Evolutionary conservation across 345 rosid species (phyloP).

Genomic region (Hibiscus syriacus): DNA sequence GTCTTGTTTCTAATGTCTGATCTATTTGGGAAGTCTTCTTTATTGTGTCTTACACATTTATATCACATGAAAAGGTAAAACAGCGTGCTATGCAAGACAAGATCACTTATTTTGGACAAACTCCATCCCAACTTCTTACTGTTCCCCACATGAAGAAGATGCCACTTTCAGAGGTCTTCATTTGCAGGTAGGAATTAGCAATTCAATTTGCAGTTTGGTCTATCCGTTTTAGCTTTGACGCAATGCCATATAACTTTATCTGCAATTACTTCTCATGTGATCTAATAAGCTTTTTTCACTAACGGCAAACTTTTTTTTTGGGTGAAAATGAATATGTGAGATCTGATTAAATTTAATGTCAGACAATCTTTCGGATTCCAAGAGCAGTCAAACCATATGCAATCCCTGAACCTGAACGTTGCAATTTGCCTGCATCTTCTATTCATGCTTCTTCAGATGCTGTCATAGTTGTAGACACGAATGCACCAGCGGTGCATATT

Average conservation of each 20-base stretch:
- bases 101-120: conserved; percentile 97
- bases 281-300: neutral
- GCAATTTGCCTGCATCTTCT: conserved; percentile 95
- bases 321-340: neutral
- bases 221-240: neutral
- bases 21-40: conserved; percentile 8
- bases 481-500: conserved; percentile 87
- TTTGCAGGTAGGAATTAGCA: conserved; percentile 51
- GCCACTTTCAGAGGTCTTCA: conserved; percentile 82
- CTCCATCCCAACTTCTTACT: conserved; percentile 92
- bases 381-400: conserved; percentile 68
- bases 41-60: conserved; percentile 12
- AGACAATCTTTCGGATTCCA: conserved; percentile 94
- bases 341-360: conserved; percentile 17
- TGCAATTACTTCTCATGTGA: neutral
- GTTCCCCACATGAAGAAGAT: conserved; percentile 77
- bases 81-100: conserved; percentile 91
- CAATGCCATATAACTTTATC: neutral
- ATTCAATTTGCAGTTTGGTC: neutral
- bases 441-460: conserved; percentile 85
- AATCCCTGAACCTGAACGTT: conserved; percentile 73
- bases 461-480: conserved; percentile 62
- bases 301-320: neutral
- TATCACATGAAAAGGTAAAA: conserved; percentile 54
- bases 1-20: conserved; percentile 3